phyloP scores from a whole-genome alignment of 1,284 basidiomycete species.

The Uromyces viciae-fabae region DNA sequence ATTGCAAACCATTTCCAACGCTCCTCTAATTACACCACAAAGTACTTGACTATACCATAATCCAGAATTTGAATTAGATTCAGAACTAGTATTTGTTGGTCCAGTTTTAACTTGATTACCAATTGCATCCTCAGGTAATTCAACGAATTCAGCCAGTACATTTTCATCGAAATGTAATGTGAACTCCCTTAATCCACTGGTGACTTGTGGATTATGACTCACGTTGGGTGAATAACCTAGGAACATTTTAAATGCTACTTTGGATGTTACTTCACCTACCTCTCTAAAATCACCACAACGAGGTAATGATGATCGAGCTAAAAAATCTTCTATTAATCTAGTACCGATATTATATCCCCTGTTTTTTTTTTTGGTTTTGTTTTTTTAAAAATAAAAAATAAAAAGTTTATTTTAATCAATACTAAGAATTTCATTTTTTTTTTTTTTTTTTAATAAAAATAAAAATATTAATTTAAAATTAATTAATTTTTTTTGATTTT shows the following conservation, averaged over 20 bases:
- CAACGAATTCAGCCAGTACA: conserved; percentile 93
- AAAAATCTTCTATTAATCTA: conserved; percentile 92
- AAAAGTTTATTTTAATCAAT: no score
- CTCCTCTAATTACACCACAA: conserved; percentile 86
- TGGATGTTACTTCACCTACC: conserved; percentile 67
- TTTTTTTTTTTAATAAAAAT: no score
- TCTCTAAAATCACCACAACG: conserved; percentile 87
- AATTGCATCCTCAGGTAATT: conserved; percentile 85
- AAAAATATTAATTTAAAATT: no score
- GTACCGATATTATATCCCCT: conserved; percentile 99
- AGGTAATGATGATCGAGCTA: conserved; percentile 79
- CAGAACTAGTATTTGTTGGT: neutral
- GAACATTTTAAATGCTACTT: conserved; percentile 99
- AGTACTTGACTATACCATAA: conserved; percentile 96
- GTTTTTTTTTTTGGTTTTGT: no score
- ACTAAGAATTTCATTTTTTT: no score
- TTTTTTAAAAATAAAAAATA: no score
- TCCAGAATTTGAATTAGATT: conserved; percentile 62
- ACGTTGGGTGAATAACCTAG: conserved; percentile 85
- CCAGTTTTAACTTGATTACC: conserved; percentile 51
- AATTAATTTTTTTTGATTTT: no score
- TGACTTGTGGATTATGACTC: conserved; percentile 62
- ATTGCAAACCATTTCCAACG: conserved; percentile 92
- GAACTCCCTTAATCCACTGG: conserved; percentile 60
- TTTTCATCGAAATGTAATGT: conserved; percentile 89